A percentile compares a stretch with the other conserved stretches of the same genome.
These are phyloP conservation scores for Fusarium hainanense DNA, from an alignment of 2,329 filamentous ascomycete genomes.

Conservation along the genomic window DNA sequence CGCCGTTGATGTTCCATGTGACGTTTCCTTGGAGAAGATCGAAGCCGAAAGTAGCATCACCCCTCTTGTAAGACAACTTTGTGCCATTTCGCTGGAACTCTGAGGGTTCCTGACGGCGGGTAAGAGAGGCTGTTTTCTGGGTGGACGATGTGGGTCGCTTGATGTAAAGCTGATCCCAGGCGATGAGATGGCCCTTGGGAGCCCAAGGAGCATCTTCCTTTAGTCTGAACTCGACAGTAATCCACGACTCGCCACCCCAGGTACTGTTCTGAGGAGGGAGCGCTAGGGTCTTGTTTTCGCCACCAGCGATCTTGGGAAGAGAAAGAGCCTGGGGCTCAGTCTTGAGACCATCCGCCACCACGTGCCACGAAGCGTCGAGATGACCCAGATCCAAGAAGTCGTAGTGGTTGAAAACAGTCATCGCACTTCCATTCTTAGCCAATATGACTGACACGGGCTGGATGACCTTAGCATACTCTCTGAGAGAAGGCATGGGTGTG, in stretches of 20 bases:
- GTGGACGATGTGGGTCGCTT: fast-evolving
- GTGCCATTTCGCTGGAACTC: not conserved
- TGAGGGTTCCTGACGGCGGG: not conserved
- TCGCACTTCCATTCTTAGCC: not conserved
- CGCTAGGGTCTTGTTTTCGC: not conserved
- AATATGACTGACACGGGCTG: constrained; percentile 2
- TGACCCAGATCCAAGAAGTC: constrained; percentile 19
- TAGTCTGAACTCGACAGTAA: constrained; percentile 12
- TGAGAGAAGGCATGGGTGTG: constrained; percentile 9
- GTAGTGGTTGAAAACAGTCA: constrained; percentile 9
- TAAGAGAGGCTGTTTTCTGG: fast-evolving
- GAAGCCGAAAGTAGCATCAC: not conserved
- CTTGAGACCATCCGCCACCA: constrained; percentile 11
- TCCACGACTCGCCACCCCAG: not conserved
- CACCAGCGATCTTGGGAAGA: not conserved
- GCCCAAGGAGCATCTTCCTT: not conserved
- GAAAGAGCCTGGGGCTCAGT: not conserved
- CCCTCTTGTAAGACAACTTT: not conserved
- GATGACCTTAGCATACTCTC: constrained; percentile 29
- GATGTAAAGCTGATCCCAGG: constrained; percentile 25
- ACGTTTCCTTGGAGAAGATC: constrained; percentile 5
- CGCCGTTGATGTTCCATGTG: constrained; percentile 4
- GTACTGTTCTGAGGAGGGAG: fast-evolving
- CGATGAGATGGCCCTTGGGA: not conserved
- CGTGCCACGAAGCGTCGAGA: constrained; percentile 17